phyloP scores from a whole-genome alignment of 2,329 filamentous ascomycete genomes.

The Cytospora paraplurivora region DNA sequence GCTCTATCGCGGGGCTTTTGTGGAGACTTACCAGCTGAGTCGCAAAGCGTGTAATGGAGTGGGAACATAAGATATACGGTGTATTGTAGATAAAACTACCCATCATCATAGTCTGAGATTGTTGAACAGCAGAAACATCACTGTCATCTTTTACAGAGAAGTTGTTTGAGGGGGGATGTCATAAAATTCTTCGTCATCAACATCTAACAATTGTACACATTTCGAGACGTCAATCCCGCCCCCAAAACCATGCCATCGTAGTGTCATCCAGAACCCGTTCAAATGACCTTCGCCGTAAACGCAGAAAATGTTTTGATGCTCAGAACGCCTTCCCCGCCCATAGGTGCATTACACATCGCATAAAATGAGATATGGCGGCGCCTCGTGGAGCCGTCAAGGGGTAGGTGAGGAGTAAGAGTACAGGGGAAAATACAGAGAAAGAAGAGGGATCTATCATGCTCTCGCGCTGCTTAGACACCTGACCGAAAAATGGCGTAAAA shows the following conservation, averaged over 20 bases:
- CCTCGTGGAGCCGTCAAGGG: slow-evolving; percentile 39
- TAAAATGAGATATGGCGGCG: slow-evolving; percentile 32
- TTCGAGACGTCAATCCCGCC: slow-evolving; percentile 43
- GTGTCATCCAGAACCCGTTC: slow-evolving; percentile 49
- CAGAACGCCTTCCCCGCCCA: slow-evolving; percentile 52
- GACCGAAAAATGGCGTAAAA: slow-evolving; percentile 32
- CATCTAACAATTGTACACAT: slow-evolving; percentile 44
- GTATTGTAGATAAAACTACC: neutral
- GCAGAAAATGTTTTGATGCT: slow-evolving; percentile 50
- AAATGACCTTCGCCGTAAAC: slow-evolving; percentile 41
- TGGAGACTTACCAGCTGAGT: neutral
- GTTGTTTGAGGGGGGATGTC: slow-evolving; percentile 57
- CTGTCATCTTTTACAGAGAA: slow-evolving; percentile 19
- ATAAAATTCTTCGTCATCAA: slow-evolving; percentile 51
- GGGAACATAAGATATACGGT: neutral
- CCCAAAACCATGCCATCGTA: slow-evolving; percentile 46
- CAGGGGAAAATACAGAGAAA: slow-evolving; percentile 46
- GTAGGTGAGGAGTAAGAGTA: slow-evolving; percentile 50
- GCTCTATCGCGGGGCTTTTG: slow-evolving; percentile 37
- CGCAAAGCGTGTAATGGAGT: neutral
- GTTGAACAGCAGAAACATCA: neutral
- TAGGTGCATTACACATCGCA: slow-evolving; percentile 50
- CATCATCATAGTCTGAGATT: neutral
- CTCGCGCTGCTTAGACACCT: slow-evolving; percentile 36
- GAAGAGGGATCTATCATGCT: slow-evolving; percentile 38